Conservation (phyloP, 306 rosid species). For the Quercus glauca region DNA sequence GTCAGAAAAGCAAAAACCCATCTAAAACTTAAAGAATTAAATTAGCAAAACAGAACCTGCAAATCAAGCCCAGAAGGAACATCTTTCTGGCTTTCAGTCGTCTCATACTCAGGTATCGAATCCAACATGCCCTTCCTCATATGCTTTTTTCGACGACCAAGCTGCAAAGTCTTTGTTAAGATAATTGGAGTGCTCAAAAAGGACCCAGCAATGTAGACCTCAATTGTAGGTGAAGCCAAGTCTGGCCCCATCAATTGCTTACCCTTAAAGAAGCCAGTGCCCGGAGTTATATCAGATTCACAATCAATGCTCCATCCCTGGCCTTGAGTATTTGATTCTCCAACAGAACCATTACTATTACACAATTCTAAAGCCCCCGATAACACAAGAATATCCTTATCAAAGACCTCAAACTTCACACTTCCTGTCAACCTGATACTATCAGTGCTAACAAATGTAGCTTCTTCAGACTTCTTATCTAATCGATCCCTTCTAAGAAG, state of each 20-base stretch:
- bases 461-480: slow-evolving; percentile 78
- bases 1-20: neutral
- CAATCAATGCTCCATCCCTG: slow-evolving; percentile 69
- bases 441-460: slow-evolving; percentile 82
- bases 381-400: slow-evolving; percentile 53
- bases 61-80: slow-evolving; percentile 38
- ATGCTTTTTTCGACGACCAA: slow-evolving; percentile 47
- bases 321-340: slow-evolving; percentile 37
- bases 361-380: slow-evolving; percentile 62
- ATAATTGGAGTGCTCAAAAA: slow-evolving; percentile 67
- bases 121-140: slow-evolving; percentile 48
- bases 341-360: slow-evolving; percentile 30
- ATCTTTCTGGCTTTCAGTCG: slow-evolving; percentile 42
- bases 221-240: slow-evolving; percentile 49
- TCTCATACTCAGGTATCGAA: slow-evolving; percentile 68
- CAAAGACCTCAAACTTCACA: slow-evolving; percentile 77
- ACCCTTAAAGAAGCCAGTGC: slow-evolving; percentile 50
- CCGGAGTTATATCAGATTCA: slow-evolving; percentile 43
- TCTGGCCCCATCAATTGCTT: slow-evolving; percentile 43
- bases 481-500: slow-evolving; percentile 69
- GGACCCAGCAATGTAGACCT: slow-evolving; percentile 82
- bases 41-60: slow-evolving; percentile 39
- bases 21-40: neutral
- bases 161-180: slow-evolving; percentile 59
- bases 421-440: slow-evolving; percentile 69